phyloP scores from a whole-genome alignment of 306 rosid genomes.

The Vigna reflexopilosa region DNA sequence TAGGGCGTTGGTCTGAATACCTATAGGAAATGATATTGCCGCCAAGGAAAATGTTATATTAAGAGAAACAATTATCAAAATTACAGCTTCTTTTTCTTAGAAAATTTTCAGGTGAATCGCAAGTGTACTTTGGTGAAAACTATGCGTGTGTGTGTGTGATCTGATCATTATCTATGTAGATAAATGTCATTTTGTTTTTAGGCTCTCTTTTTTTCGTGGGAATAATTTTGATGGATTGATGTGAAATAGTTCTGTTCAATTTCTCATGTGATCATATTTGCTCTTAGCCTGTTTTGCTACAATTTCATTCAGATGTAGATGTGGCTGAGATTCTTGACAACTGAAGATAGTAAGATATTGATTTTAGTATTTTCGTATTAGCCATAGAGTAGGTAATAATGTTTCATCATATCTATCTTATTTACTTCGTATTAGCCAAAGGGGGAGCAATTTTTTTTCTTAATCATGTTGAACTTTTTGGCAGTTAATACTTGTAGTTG shows the following conservation, averaged over 20 bases:
- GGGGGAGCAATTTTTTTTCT: too few relatives aligned
- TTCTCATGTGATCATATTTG: slow-evolving; percentile 38
- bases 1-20: slow-evolving; percentile 49
- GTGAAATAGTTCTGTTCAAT: background rate
- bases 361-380: background rate
- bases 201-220: slow-evolving; percentile 14
- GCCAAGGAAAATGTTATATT: slow-evolving; percentile 40
- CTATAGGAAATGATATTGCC: slow-evolving; percentile 24
- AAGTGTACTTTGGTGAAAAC: slow-evolving; percentile 40
- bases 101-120: slow-evolving; percentile 40
- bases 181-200: slow-evolving; percentile 51
- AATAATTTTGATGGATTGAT: slow-evolving; percentile 38
- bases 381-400: background rate
- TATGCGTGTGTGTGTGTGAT: slow-evolving; percentile 36
- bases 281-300: slow-evolving; percentile 19
- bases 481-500: too few relatives aligned
- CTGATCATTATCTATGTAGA: slow-evolving; percentile 51
- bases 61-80: slow-evolving; percentile 27
- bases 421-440: too few relatives aligned
- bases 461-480: too few relatives aligned
- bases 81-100: slow-evolving; percentile 39
- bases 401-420: too few relatives aligned
- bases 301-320: slow-evolving; percentile 12
- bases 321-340: slow-evolving; percentile 23
- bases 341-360: background rate